phyloP scores from a whole-genome alignment of 768 basidiomycete genomes.

The Lactarius tabidus region DNA sequence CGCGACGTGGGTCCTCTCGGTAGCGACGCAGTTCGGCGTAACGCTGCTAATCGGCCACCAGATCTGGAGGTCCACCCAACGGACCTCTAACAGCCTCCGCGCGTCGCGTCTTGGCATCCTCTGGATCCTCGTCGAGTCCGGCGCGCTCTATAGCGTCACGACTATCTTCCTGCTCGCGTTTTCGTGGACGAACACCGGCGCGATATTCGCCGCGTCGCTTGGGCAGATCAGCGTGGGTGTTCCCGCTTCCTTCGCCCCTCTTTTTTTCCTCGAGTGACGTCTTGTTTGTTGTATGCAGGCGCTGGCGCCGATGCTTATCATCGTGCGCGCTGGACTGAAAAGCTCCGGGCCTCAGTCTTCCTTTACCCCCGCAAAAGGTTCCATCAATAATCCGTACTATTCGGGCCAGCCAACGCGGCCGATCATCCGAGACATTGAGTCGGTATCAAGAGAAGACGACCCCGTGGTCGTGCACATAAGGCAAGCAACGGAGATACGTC shows the following conservation, averaged over 20 bases:
- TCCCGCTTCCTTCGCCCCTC: not conserved
- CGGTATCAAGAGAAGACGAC: not conserved
- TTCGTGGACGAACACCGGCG: constrained; percentile 3
- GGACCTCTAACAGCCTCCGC: not conserved
- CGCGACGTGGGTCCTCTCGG: constrained; percentile 16
- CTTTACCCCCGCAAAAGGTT: not conserved
- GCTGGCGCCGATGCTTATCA: constrained; percentile 15
- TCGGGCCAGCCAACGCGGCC: not conserved
- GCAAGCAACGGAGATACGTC: constrained; percentile 10
- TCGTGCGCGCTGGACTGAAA: constrained; percentile 11
- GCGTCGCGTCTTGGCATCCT: constrained; percentile 4
- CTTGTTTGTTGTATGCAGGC: constrained; percentile 4
- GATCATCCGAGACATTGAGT: not conserved
- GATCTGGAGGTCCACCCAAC: constrained; percentile 1
- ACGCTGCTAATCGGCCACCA: constrained; percentile 17
- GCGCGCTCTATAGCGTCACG: constrained; percentile 16
- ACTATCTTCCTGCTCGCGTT: constrained; percentile 13
- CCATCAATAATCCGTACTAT: not conserved
- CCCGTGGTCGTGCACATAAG: not conserved
- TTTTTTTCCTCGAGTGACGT: not conserved
- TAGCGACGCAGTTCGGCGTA: constrained; percentile 18
- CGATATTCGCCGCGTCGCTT: constrained; percentile 1
- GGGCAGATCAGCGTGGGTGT: constrained; percentile 21
- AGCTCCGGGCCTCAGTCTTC: not conserved
- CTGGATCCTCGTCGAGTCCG: constrained; percentile 22